Evolutionary conservation across 441 rosid genomes (phyloP), one percentile per base, ranked within the genome.

Genomic region (Bruguiera hainesii): DNA sequence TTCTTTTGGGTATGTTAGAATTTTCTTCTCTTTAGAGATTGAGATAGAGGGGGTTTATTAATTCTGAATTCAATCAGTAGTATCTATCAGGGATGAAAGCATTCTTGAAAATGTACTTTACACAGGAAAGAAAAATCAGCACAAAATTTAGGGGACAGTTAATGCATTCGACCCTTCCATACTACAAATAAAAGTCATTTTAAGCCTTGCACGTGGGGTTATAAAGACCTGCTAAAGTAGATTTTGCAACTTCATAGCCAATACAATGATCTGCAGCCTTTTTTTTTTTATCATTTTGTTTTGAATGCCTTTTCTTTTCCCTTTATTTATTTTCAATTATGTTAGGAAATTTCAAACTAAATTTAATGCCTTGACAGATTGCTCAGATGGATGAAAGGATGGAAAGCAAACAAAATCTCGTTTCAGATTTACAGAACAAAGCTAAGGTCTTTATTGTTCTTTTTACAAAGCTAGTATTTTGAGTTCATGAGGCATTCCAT

Each of bases 401-500:
- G 74, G 76, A 73, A 67, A 91, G 75, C 67, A 82, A 84, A 75
- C 78, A 83, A 46, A 75, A 48, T 49, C 55, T 69, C 68, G 85
- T 84, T 67, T 73, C 65, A 30, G 91, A 80, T 65, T 76, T 91
- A 77, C 89, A 81, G 78, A 81, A 82, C 67, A 84, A 78, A 78
- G 77, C 84, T 57, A 82, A 82, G 91, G 98, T 91, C 67, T 63
- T 30, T 60, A 20, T 21, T 60, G 37, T 48, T 20, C 58, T 21
- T 60, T 18, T 35, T 46, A 3, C 16, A 46, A 25, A 29, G 39
- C 56, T 30, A 13, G 4, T 13, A 18, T 56, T 42, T 62, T 55
- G 63, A 13, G 30, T 31, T 30, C 42, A 35, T 28, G 23, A 21
- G 4, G 31, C 46, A 2, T 71, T 71, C 10, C 20, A n/a, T 70